Conservation (phyloP, 192 early-diverging fungal genomes). For the Coemansia sp. region DNA sequence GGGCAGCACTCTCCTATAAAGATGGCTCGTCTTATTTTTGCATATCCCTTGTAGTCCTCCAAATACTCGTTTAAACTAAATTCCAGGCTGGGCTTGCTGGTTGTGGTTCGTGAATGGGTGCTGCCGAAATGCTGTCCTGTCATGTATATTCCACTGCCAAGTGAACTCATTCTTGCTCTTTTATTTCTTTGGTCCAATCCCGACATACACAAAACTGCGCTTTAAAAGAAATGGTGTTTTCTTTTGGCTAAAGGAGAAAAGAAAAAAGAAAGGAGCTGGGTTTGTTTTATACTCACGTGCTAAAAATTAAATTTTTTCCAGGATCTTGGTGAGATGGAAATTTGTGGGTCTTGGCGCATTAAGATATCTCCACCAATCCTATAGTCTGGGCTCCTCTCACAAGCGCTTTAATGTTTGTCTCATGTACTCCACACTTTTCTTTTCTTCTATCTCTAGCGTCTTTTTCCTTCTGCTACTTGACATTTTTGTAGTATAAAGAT, state of each 20-base stretch:
- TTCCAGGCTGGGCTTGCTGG: constrained; percentile 15
- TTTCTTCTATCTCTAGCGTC: too few species aligned
- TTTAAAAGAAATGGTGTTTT: not conserved
- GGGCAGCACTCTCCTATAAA: constrained; percentile 26
- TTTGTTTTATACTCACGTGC: too few species aligned
- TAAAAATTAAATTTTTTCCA: too few species aligned
- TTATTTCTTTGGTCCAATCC: constrained; percentile 3
- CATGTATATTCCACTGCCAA: constrained; percentile 1
- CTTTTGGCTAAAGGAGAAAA: not conserved
- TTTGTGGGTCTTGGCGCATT: too few species aligned
- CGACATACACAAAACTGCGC: constrained; percentile 1
- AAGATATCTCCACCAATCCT: too few species aligned
- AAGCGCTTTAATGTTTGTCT: too few species aligned
- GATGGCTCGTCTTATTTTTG: constrained; percentile 28
- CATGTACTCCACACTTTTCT: too few species aligned
- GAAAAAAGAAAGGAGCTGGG: not conserved
- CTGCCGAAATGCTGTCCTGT: constrained; percentile 10
- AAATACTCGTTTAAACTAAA: constrained; percentile 30
- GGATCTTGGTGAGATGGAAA: too few species aligned
- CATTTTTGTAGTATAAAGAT: too few species aligned
- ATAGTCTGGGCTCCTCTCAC: too few species aligned
- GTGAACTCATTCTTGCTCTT: constrained; percentile 21
- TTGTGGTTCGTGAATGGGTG: not conserved
- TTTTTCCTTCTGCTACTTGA: too few species aligned
- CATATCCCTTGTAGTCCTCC: constrained; percentile 24